Evolutionary conservation across 2,329 filamentous ascomycete genomes (phyloP), one percentile per base, ranked within the genome.

Genomic region (Bipolaris oryzae): DNA sequence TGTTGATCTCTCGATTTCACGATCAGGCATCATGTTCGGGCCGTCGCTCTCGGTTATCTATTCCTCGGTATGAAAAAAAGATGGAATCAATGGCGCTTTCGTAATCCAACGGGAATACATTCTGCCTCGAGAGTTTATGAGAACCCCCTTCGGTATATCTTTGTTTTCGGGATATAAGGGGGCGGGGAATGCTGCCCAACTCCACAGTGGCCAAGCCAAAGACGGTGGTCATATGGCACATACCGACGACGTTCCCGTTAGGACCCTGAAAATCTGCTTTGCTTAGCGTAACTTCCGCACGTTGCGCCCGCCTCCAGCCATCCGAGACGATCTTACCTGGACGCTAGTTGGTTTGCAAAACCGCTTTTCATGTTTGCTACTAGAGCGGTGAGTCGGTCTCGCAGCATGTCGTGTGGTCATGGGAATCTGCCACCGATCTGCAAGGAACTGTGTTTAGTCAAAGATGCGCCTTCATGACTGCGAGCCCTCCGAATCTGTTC

Each of bases 381-480:
- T 28, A 21, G 11, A 31, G 28, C 31, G 39, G 46, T 28, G 20
- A 48, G 28, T 37, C 23, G 9, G 45, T 34, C 20, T 45, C n/a
- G 28, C 11, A 38, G 44, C 54, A 28, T 18, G 25, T 34, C 48
- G 10, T 38, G n/a, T 33, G 54, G 44, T 57, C 54, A 57, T 49
- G 50, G 44, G 54, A 57, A 25, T 25, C 1, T 21, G 20, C 50
- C 37, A 38, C 25, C 10, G 33, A 46, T 25, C 33, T 51, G 23
- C 31, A 39, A 37, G 21, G 18, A 25, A 35, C 18, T 21, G 13
- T 35, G 11, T 28, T 15, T 7, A 23, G 11, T n/a, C 5, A 11
- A 43, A 28, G 13, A 15, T 18, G 9, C 5, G 13, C 20, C 16
- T 43, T 25, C 13, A 11, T 15, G 18, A 37, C 11, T 13, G 25